Base-by-base conservation (phyloP, 73 alveolate species). In the Stentor roeselii region DNA sequence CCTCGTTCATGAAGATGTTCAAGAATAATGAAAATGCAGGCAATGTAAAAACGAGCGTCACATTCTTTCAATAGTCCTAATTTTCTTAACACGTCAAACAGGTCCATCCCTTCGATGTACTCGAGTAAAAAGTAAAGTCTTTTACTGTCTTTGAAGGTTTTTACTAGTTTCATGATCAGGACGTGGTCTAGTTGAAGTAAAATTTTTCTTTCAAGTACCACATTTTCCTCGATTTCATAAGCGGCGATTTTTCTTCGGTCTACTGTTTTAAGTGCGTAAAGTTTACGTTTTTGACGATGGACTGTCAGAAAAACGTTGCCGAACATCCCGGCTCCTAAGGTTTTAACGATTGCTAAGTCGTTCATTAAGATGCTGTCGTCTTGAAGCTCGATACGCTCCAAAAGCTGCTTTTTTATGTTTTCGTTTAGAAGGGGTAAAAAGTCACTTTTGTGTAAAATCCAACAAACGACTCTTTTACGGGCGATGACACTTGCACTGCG, bases 131-230 rank as follows among this genome's bases (percentile, higher is more conserved):
- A 91, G 84, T 91, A 93, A 1, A 93, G 75, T 39, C 86, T 58
- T 38, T 59, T 60, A 27, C 75, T 76, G 61, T 91, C 96, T 78
- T 91, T 86, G 85, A 83, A 91, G 35, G 90, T 85, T 84, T 84
- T 88, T 37, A 88, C 91, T 32, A 92, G 86, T 82, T 90, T 92
- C 40, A 92, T 85, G 3, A 93, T 91, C 59, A 91, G 91, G 3
- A 96, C 96, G 86, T 93, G 98, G 61, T 93, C 98, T 6, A 93
- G 82, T 75, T 85, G 32, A 11, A 84, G 50, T 41, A 91, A 36
- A 37, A 93, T 87, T 37, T 84, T 39, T 84, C 87, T 82, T 83
- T 93, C 98, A 30, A n/a, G n/a, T n/a, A n/a, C n/a, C n/a, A n/a
- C n/a, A n/a, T n/a, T n/a, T n/a, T n/a, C n/a, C n/a, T n/a, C n/a